Percentiles rank a stretch among this genome's conserved stretches.
These are phyloP conservation scores for Acmispon strigosus DNA, from an alignment of 306 rosid species.

Conservation along the genomic window DNA sequence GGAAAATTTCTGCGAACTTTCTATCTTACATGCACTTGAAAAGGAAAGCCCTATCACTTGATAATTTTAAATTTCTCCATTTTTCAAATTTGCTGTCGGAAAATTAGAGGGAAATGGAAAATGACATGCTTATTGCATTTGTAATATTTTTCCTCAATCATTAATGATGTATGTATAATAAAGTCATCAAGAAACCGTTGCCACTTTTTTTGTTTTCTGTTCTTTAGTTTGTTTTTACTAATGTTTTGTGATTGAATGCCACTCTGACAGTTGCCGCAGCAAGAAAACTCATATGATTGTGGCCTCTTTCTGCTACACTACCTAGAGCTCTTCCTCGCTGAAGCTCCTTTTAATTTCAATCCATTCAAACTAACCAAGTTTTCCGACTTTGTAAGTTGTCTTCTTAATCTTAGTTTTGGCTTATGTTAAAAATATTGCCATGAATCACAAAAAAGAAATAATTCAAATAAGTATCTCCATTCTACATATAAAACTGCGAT, in stretches of 20 bases:
- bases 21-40: not conserved
- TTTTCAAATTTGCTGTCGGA: not conserved
- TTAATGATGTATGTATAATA: not conserved
- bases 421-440: not conserved
- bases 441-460: not conserved
- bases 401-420: constrained; percentile 17
- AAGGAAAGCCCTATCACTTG: constrained; percentile 7
- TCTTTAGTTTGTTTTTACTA: not conserved
- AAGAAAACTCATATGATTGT: constrained; percentile 87
- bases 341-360: constrained; percentile 75
- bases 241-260: constrained; percentile 18
- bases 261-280: constrained; percentile 79
- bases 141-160: not conserved
- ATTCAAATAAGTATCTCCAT: not conserved
- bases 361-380: constrained; percentile 63
- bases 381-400: constrained; percentile 72
- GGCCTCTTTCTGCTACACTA: constrained; percentile 95
- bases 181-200: not conserved
- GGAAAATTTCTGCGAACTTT: not conserved
- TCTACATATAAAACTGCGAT: too few species aligned
- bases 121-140: not conserved
- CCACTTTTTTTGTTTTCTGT: not conserved
- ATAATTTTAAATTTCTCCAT: not conserved
- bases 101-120: not conserved
- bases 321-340: constrained; percentile 77